Evolutionary conservation across 1,284 basidiomycete species (phyloP), one percentile per base, ranked within the genome.

Genomic region (Athelia psychrophila): DNA sequence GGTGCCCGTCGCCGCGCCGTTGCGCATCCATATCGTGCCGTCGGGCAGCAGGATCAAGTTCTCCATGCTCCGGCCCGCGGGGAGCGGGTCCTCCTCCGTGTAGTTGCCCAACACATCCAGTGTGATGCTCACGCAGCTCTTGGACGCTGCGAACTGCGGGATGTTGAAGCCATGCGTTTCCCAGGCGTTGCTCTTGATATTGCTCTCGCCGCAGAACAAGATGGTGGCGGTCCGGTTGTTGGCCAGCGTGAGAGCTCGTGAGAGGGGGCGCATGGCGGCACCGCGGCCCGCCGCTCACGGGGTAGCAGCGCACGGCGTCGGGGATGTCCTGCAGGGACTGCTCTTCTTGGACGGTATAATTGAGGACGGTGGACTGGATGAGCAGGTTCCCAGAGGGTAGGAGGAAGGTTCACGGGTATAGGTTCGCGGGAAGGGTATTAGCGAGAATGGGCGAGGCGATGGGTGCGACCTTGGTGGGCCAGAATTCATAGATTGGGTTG

Each of bases 221-320:
- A 97, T 69, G 1, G 91, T 93, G 0, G 91, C 88, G 2, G 86
- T 90, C 75, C 84, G 95, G 67, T 92, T 88, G 72, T 95, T 95
- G 32, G 78, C 83, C 1, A 93, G 90, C 0, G 91, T 95, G 35
- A 96, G n/a, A n/a, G n/a, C n/a, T n/a, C n/a, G n/a, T n/a, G n/a
- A n/a, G n/a, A n/a, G 76, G 2, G 93, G 92, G 18, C 94, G 73
- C 91, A 97, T 93, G 47, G 84, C 80, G 16, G 82, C 87, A 18
- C 91, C 93, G n/a, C n/a, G n/a, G n/a, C n/a, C n/a, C n/a, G 20
- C 83, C 93, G 51, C 81, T 84, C 15, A 84, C 85, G 48, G 85
- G 85, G 62, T 88, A 88, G 25, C 80, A 80, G 40, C 85, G 76
- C 5, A 86, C 80, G 64, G 82, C 83, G 76, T 88, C 81, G 30